Percentiles rank a stretch among this genome's conserved stretches.
These are phyloP conservation scores for Stephania japonica DNA, from an alignment of 164 flowering plant genomes.

Conservation along the genomic window DNA sequence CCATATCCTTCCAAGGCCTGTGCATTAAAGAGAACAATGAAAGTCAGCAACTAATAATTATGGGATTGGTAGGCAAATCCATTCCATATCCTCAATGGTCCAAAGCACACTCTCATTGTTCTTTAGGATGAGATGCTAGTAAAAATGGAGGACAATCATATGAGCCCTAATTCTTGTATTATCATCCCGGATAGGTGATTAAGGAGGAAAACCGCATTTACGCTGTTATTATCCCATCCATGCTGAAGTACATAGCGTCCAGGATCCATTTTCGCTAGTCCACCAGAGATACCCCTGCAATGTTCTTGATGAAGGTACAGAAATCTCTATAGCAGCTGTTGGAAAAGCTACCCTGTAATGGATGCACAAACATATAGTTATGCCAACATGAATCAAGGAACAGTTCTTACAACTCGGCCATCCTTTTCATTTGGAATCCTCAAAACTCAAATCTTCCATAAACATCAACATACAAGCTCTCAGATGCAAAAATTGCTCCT, in stretches of 20 bases:
- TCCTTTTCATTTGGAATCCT: slow-evolving; percentile 40
- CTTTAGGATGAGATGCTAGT: slow-evolving; percentile 65
- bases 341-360: slow-evolving; percentile 80
- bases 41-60: slow-evolving; percentile 92
- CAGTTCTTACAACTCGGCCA: slow-evolving; percentile 48
- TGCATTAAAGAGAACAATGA: slow-evolving; percentile 98
- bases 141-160: slow-evolving; percentile 70
- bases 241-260: slow-evolving; percentile 94
- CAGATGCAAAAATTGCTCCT: slow-evolving; percentile 15
- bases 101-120: slow-evolving; percentile 60
- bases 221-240: slow-evolving; percentile 99
- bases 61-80: slow-evolving; percentile 74
- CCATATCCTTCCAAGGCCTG: slow-evolving; percentile 99
- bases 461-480: slow-evolving; percentile 26
- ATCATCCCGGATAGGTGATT: slow-evolving; percentile 88
- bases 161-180: slow-evolving; percentile 69
- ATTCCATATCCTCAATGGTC: slow-evolving; percentile 92
- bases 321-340: slow-evolving; percentile 48
- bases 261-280: slow-evolving; percentile 70
- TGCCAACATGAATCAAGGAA: slow-evolving; percentile 41
- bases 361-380: slow-evolving; percentile 82
- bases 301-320: slow-evolving; percentile 42
- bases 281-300: slow-evolving; percentile 35
- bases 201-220: slow-evolving; percentile 98
- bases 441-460: slow-evolving; percentile 37